Evolutionary conservation across 345 rosid genomes (phyloP), one percentile per base, ranked within the genome.

Genomic region (Eucalyptus virginea): DNA sequence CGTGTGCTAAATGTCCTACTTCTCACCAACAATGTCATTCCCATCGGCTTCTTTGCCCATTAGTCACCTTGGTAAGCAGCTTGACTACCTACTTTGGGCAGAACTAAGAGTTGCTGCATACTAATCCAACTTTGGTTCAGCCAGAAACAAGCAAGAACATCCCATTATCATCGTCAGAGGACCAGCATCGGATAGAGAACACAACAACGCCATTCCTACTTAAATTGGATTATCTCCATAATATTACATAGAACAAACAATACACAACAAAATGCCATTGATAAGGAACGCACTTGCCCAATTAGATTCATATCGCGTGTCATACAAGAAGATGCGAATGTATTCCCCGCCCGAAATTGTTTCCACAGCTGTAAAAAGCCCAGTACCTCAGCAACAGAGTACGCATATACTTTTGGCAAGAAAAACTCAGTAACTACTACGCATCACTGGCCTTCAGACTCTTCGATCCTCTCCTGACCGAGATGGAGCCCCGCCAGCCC

Each of bases 401-500:
- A 77, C 47, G 85, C 5, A 77, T 40, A 77, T 40, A 49, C 87
- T 30, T n/a, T 49, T 49, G 56, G 87, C 58, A 30, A 47, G 52
- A 49, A 30, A 86, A 32, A 28, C 37, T 52, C 52, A 21, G 60
- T n/a, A n/a, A n/a, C n/a, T 6, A 48, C 58, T 34, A 86, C 45
- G 65, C 89, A 11, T 62, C 81, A 11, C 86, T 86, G n/a, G 77
- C 81, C 87, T 85, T 45, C 92, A 34, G 92, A 92, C 81, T 86
- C 89, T 88, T 94, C 94, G 58, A 93, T 92, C 88, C 95, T 91
- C 86, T 94, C 94, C 90, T 88, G 93, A 17, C 30, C 45, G 47
- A 93, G 91, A 88, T 91, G 91, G 86, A 93, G 87, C 80, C 91
- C 92, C 3, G 87, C 89, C 93, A 93, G 40, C 15, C 93, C 95